Percentiles rank a stretch among this genome's conserved stretches.
Conservation (phyloP, 2,329 filamentous ascomycete genomes). For the Aureobasidium melanogenum region DNA sequence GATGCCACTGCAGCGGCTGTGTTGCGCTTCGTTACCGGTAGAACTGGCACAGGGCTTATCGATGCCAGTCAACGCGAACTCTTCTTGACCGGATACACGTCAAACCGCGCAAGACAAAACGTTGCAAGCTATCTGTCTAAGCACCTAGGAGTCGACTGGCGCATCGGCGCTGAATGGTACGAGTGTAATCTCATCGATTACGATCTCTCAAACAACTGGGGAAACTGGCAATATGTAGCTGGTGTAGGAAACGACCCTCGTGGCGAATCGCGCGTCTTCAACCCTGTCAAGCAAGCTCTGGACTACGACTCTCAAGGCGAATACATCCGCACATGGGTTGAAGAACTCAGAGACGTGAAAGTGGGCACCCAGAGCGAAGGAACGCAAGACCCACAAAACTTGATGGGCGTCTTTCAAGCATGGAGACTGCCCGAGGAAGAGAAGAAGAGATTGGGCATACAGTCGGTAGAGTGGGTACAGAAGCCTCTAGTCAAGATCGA, state of each 20-base stretch:
- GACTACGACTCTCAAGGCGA: slow-evolving; percentile 64
- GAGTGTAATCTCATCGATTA: slow-evolving; percentile 68
- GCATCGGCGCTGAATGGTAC: slow-evolving; percentile 74
- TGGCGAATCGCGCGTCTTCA: slow-evolving; percentile 65
- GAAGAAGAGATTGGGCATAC: slow-evolving; percentile 48
- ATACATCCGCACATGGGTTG: slow-evolving; percentile 66
- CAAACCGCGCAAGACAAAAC: slow-evolving; percentile 67
- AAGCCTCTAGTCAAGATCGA: slow-evolving; percentile 57
- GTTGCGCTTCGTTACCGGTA: slow-evolving; percentile 54
- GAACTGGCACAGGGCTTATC: slow-evolving; percentile 66
- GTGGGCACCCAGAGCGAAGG: slow-evolving; percentile 10
- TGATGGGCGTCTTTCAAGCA: slow-evolving; percentile 58
- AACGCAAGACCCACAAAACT: slow-evolving; percentile 22
- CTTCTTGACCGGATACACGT: slow-evolving; percentile 67
- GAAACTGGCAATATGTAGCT: slow-evolving; percentile 64
- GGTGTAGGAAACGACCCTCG: slow-evolving; percentile 74
- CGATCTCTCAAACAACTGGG: slow-evolving; percentile 66
- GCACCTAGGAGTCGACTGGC: slow-evolving; percentile 69
- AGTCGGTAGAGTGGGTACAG: slow-evolving; percentile 55
- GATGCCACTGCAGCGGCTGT: slow-evolving; percentile 30
- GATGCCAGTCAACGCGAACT: slow-evolving; percentile 71
- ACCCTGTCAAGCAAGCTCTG: slow-evolving; percentile 70
- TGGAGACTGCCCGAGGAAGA: slow-evolving; percentile 56
- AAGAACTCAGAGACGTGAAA: slow-evolving; percentile 51
- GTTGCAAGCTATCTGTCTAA: slow-evolving; percentile 67